These are phyloP conservation scores for Dissoconium aciculare DNA, from an alignment of 2,329 filamentous ascomycete genomes.

Conservation along the genomic window DNA sequence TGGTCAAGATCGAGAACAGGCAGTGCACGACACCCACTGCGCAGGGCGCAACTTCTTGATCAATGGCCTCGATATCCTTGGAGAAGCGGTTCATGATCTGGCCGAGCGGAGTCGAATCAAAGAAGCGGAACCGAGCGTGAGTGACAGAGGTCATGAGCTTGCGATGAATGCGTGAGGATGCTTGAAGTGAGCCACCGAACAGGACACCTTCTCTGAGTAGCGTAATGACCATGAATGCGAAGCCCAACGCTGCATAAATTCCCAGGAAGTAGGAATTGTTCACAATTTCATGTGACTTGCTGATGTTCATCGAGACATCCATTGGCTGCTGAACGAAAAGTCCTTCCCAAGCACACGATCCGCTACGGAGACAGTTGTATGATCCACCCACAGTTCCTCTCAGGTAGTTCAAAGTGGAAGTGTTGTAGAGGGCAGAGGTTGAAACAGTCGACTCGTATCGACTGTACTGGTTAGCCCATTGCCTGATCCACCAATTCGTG, in stretches of 20 bases:
- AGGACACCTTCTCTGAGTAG: slow-evolving; percentile 73
- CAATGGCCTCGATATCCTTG: slow-evolving; percentile 87
- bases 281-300: slow-evolving; percentile 35
- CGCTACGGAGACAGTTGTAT: slow-evolving; percentile 35
- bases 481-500: slow-evolving; percentile 84
- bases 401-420: slow-evolving; percentile 28
- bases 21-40: slow-evolving; percentile 63
- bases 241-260: slow-evolving; percentile 67
- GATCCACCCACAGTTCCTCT: slow-evolving; percentile 28
- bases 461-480: slow-evolving; percentile 83
- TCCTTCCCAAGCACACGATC: slow-evolving; percentile 35
- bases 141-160: slow-evolving; percentile 64
- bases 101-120: slow-evolving; percentile 86
- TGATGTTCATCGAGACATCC: slow-evolving; percentile 1
- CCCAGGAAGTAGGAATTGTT: slow-evolving; percentile 71
- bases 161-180: slow-evolving; percentile 72
- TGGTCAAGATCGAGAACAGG: slow-evolving; percentile 59
- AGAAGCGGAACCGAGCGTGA: slow-evolving; percentile 91
- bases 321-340: slow-evolving; percentile 17
- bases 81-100: slow-evolving; percentile 98
- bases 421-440: slow-evolving; percentile 3
- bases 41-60: slow-evolving; percentile 88
- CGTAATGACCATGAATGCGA: slow-evolving; percentile 65
- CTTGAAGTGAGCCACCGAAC: slow-evolving; percentile 80
- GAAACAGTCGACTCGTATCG: slow-evolving; percentile 28